Evolutionary conservation across 257 asterid genomes (phyloP).

Genomic region (Euphrasia confusa): DNA sequence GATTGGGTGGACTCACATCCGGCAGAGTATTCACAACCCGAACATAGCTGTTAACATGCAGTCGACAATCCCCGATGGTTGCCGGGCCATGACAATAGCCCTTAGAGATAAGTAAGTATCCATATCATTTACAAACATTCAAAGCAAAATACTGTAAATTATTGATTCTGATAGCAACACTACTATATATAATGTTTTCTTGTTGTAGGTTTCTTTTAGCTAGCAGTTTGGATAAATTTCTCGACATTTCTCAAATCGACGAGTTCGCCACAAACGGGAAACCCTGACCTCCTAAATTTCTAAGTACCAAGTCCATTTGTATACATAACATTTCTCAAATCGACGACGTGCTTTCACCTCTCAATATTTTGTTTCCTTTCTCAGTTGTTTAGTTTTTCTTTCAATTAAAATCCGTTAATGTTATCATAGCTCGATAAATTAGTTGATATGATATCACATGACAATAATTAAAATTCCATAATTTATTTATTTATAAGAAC

Average conservation of each 20-base stretch:
- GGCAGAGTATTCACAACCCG: slow-evolving; percentile 96
- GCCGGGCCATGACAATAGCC: slow-evolving; percentile 56
- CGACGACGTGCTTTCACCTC: slow-evolving; percentile 24
- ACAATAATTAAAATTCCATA: no score
- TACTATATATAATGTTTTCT: background rate
- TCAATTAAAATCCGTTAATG: no score
- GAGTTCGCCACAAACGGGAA: slow-evolving; percentile 39
- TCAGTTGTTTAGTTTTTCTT: no score
- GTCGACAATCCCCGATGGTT: slow-evolving; percentile 68
- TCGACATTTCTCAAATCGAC: slow-evolving; percentile 64
- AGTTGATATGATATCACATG: no score
- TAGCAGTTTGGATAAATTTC: slow-evolving; percentile 49
- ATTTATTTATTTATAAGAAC: no score
- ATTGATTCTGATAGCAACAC: background rate
- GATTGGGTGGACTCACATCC: slow-evolving; percentile 71
- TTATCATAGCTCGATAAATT: no score
- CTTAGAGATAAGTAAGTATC: slow-evolving; percentile 55
- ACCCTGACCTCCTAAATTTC: slow-evolving; percentile 14
- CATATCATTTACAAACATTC: no score
- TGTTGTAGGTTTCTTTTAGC: slow-evolving; percentile 57
- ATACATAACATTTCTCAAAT: slow-evolving; percentile 44
- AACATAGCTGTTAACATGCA: slow-evolving; percentile 83
- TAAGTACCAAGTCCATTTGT: background rate
- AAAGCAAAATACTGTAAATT: background rate
- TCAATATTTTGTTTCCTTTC: no score